Base-by-base conservation (phyloP, 176 grass and related monocot species). In the Oropetium thomaeum region DNA sequence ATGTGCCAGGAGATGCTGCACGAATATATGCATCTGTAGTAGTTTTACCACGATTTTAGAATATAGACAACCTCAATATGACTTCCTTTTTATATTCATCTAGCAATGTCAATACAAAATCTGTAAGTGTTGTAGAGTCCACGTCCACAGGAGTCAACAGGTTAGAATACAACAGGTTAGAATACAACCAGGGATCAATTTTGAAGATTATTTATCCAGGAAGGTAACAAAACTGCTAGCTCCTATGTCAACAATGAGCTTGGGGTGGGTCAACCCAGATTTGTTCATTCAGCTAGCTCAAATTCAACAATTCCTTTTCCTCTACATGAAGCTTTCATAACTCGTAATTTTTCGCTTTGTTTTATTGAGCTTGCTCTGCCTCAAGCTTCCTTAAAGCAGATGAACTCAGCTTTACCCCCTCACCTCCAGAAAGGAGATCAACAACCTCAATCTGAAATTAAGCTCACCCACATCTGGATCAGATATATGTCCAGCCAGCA, bases 391-490 rank as follows among this genome's bases (percentile, higher is more conserved):
- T 81, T 69, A 88, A 68, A 51, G 82, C 77, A 65, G 89, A 85
- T 34, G 89, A 92, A 75, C 89, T 92, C 42, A 92, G n/a, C 63
- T 92, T 92, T 42, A 49, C 69, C 2, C 85, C 89, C 12, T 78
- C 47, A 9, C 72, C 74, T 66, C 81, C 85, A 15, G 85, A 92
- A 65, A 92, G 62, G 28, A 92, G 85, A 85, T 92, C 89, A 53
- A 91, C 78, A 70, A 92, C 85, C 69, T 92, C 85, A 82, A 88
- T 69, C 89, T 92, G 73, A 57, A 82, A 81, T 32, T 52, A 19
- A 76, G 49, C 35, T 20, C 35, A 72, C 80, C 31, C 61, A 42
- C 52, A 59, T 35, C 48, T 48, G 28, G 7, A 74, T 65, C 37
- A 37, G 16, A 42, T 53, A 51, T 25, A 64, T 59, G 16, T 33